Base-by-base conservation (phyloP, 257 asterid genomes). In the Galeopsis tetrahit region DNA sequence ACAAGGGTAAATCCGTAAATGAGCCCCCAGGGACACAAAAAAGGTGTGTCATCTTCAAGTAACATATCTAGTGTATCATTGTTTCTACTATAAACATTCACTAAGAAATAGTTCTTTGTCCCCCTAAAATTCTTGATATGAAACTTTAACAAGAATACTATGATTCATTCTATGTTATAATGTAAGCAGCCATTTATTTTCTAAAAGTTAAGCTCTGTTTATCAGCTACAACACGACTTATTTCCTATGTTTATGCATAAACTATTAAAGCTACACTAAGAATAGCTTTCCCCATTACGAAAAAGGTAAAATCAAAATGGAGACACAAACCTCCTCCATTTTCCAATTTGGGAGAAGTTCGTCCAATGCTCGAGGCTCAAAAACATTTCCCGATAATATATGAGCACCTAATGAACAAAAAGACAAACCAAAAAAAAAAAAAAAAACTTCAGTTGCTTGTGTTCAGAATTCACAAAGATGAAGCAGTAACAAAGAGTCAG, bases 281-380 rank as follows among this genome's bases (percentile, higher is more conserved):
- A 67, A 68, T 56, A 74, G 33, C 28, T 11, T 63, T 69, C 61
- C 60, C 58, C 73, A 69, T 52, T 61, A 40, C 35, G 61, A 35
- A 49, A 31, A 49, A 40, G 31, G 33, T 62, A 63, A 77, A 70
- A 3, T 8, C 8, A 77, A 69, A 68, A 13, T 53, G 52, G 21
- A 75, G 71, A 79, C 67, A 73, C 63, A 64, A 78, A 89, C 99
- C 93, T 92, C 88, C 74, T 89, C 95, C 71, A 83, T 75, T 70
- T 85, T 95, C 99, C 99, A 95, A 7, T 70, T 84, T 3, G 99
- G 99, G 55, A 95, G 76, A 82, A 95, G 99, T 83, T 95, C 98
- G 79, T 95, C 87, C 85, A 95, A 75, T 13, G 97, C 95, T 62
- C 97, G 90, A 32, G 97, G 91, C 85, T 95, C 98, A 67, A 91